Conservation (phyloP, 306 rosid species). For the Parietaria judaica region DNA sequence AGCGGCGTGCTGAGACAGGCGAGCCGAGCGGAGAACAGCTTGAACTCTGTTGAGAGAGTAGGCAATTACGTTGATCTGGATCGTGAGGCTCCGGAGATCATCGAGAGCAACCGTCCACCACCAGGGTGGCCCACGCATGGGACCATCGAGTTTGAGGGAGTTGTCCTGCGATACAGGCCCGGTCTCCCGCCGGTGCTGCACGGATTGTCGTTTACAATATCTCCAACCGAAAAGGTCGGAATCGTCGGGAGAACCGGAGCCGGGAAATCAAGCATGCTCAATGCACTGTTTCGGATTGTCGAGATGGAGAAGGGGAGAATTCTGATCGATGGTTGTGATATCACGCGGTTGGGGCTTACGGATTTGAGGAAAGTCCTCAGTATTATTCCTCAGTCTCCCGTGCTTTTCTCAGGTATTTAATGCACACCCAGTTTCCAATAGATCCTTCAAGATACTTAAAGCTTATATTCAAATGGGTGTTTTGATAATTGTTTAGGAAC, state of each 20-base stretch:
- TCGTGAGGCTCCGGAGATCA: conserved; percentile 60
- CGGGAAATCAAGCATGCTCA: conserved; percentile 92
- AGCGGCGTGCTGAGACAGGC: conserved; percentile 76
- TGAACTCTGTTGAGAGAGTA: conserved; percentile 84
- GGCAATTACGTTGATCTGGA: conserved; percentile 58
- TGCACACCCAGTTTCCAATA: not conserved
- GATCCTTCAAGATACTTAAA: not conserved
- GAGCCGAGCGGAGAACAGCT: conserved; percentile 75
- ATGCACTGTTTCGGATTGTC: conserved; percentile 73
- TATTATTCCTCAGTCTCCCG: conserved; percentile 86
- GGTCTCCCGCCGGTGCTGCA: conserved; percentile 86
- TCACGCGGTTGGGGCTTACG: conserved; percentile 56
- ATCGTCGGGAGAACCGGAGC: conserved; percentile 97
- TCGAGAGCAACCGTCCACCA: conserved; percentile 63
- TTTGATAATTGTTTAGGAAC: conserved; percentile 41
- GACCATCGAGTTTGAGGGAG: conserved; percentile 59
- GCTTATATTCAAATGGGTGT: not conserved
- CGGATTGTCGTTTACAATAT: conserved; percentile 55
- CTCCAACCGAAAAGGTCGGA: conserved; percentile 75
- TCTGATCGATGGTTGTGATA: conserved; percentile 56
- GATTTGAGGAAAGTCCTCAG: conserved; percentile 72
- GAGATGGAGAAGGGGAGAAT: conserved; percentile 71
- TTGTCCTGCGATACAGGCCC: conserved; percentile 75
- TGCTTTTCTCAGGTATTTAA: conserved; percentile 73
- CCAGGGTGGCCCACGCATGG: conserved; percentile 84